Base-by-base conservation (phyloP, 1,284 basidiomycete genomes). In the Cryptococcus sp. region DNA sequence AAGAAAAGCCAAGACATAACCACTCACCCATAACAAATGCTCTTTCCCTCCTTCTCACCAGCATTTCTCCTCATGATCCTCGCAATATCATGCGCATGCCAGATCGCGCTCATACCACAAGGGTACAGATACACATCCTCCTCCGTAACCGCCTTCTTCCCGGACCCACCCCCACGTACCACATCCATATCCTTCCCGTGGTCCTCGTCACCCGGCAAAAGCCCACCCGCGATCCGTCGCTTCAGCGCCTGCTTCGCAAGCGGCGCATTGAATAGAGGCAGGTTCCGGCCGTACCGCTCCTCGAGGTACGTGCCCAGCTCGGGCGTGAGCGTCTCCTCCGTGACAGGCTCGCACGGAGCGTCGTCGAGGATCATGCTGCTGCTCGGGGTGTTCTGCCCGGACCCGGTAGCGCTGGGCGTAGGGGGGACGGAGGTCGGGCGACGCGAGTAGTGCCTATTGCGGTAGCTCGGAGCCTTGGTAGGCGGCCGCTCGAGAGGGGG, bases 211-310 rank as follows among this genome's bases (percentile, higher is more conserved):
- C 89, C 87, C 28, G 81, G 83, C 5, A 90, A 76, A 20, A 97
- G 79, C 1, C 91, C 87, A 54, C 92, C 91, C 0, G 95, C 92
- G 49, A 98, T 92, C 18, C 95, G 83, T 9, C 92, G 82, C 21
- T 89, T 85, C 55, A 98, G 79, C 0, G 91, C 91, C 12, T 85
- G 82, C 76, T 98, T 98, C 9, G 93, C 91, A 2, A 85, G 82
- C 1, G 83, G 80, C 0, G 88, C 88, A 21, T 85, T 84, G 33
- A 83, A 80, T 2, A 88, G 74, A 2, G 93, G 90, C 24, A 98
- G 79, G 70, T 98, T 98, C 4, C 96, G 85, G 0, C 93, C 95
- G 66, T 97, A 98, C 20, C 94, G 86, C 77, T 98, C 94, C 75
- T 98, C 96, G 39, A 98, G 80, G 66, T 83, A 84, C 2, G 79